These are phyloP conservation scores for Leccinum rimulosum DNA, from an alignment of 768 basidiomycete genomes.

Conservation along the genomic window DNA sequence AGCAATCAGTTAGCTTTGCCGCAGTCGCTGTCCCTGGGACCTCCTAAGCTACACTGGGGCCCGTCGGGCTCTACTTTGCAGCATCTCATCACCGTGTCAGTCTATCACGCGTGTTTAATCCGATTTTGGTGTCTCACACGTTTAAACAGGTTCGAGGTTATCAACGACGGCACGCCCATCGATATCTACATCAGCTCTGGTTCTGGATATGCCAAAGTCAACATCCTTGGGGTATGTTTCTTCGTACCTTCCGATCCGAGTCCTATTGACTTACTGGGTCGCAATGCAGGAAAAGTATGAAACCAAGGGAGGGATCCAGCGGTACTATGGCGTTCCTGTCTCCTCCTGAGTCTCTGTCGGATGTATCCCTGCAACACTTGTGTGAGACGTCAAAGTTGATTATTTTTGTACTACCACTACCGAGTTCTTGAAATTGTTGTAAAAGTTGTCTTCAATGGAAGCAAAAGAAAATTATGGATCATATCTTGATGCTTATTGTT, in stretches of 20 bases:
- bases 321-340: conserved; percentile 3
- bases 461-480: background rate
- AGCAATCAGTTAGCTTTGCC: background rate
- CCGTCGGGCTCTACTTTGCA: background rate
- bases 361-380: background rate
- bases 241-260: background rate
- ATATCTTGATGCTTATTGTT: too few species aligned
- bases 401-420: background rate
- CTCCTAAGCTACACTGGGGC: conserved; percentile 3
- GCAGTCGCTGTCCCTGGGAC: background rate
- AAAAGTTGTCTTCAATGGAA: background rate
- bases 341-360: background rate
- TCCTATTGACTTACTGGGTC: background rate
- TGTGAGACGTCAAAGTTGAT: background rate
- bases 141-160: background rate
- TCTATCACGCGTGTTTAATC: background rate
- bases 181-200: conserved; percentile 2
- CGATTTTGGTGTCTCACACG: background rate
- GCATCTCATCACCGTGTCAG: background rate
- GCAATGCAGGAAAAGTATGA: background rate
- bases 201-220: conserved; percentile 2
- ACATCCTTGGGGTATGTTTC: conserved; percentile 1
- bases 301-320: background rate
- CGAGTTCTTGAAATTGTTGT: background rate
- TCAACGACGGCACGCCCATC: conserved; percentile 5